Percentiles rank a stretch among this genome's conserved stretches.
These are phyloP conservation scores for Debaryomyces sp. DNA, from an alignment of 1,139 yeast species.

Conservation along the genomic window DNA sequence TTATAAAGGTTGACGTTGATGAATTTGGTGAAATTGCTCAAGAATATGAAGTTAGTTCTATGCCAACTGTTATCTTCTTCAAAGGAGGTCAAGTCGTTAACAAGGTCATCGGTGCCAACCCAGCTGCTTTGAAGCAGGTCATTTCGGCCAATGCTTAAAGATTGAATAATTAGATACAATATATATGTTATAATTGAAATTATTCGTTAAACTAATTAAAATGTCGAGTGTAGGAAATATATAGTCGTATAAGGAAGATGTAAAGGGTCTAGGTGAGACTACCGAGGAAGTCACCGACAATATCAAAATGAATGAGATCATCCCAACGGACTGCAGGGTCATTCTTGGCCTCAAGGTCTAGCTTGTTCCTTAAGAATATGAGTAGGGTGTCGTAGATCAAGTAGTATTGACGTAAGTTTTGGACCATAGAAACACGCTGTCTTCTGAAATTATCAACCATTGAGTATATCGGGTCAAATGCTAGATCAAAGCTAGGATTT, in stretches of 20 bases:
- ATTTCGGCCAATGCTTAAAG: conserved; percentile 56
- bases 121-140: conserved; percentile 75
- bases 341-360: not conserved
- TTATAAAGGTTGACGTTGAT: conserved; percentile 87
- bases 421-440: conserved; percentile 84
- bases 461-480: conserved; percentile 43
- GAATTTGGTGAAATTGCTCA: conserved; percentile 73
- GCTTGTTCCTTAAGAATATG: conserved; percentile 21
- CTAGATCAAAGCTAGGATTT: conserved; percentile 14
- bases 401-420: conserved; percentile 71
- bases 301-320: conserved; percentile 25
- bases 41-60: conserved; percentile 73
- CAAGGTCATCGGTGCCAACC: conserved; percentile 86
- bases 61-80: conserved; percentile 87
- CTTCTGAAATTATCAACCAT: conserved; percentile 64
- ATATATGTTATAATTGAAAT: not conserved
- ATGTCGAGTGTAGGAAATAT: not conserved
- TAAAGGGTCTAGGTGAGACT: not conserved
- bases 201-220: not conserved
- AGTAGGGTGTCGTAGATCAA: conserved; percentile 63
- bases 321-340: conserved; percentile 15
- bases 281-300: conserved; percentile 28
- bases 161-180: not conserved
- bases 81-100: conserved; percentile 73
- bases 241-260: not conserved